Evolutionary conservation across 306 rosid genomes (phyloP).

Genomic region (Malus orientalis): DNA sequence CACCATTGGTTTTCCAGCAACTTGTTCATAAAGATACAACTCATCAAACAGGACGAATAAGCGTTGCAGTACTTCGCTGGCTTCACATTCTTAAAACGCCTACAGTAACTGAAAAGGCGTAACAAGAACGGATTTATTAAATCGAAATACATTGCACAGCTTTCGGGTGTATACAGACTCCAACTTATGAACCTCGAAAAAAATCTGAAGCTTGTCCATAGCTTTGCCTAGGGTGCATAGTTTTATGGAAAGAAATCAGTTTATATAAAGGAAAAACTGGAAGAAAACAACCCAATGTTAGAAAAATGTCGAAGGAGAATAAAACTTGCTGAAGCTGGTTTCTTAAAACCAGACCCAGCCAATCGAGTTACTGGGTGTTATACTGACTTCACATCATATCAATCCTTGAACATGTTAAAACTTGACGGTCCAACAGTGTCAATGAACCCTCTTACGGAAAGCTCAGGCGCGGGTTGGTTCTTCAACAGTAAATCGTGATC

Average conservation of each 20-base stretch:
- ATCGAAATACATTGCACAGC: not conserved
- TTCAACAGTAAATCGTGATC: conserved; percentile 54
- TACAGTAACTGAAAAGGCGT: not conserved
- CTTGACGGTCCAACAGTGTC: conserved; percentile 68
- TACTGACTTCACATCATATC: conserved; percentile 33
- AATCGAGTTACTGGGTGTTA: conserved; percentile 25
- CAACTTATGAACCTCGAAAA: conserved; percentile 7
- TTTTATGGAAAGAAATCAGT: conserved; percentile 3
- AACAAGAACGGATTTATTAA: not conserved
- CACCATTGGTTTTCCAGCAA: not conserved
- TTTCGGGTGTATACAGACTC: conserved; percentile 15
- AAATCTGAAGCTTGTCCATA: not conserved
- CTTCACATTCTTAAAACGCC: not conserved
- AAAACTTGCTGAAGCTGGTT: conserved; percentile 26
- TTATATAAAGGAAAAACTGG: conserved; percentile 17
- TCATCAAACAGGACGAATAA: not conserved
- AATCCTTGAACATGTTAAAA: conserved; percentile 37
- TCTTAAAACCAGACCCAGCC: conserved; percentile 22
- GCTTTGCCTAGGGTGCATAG: conserved; percentile 1
- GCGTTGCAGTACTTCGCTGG: too few relatives aligned
- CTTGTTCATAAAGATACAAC: not conserved
- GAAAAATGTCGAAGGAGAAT: conserved; percentile 39
- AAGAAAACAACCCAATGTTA: conserved; percentile 43
- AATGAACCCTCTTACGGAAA: conserved; percentile 61
- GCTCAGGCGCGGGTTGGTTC: conserved; percentile 43